phyloP scores from a whole-genome alignment of 1,139 yeast species.

The Nakaseomyces glabratus region DNA sequence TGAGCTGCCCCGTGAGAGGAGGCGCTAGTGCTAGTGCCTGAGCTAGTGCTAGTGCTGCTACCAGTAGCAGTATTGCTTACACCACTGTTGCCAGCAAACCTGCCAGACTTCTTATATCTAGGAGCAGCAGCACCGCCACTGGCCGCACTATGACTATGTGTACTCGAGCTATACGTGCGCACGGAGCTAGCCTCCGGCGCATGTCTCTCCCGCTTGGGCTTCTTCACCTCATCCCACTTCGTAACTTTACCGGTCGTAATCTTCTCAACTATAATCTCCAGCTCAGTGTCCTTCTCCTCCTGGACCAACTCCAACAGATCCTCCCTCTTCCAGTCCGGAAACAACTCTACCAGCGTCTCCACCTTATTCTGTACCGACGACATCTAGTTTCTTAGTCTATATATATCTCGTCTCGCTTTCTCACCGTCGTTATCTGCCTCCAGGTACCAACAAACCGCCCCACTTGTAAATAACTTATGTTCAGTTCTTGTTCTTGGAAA shows the following conservation, averaged over 20 bases:
- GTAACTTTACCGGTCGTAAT: slow-evolving; percentile 70
- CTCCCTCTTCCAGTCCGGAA: slow-evolving; percentile 90
- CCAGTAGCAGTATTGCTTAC: slow-evolving; percentile 12
- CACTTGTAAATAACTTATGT: no score
- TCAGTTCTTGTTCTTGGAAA: no score
- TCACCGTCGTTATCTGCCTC: no score
- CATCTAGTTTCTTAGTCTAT: no score
- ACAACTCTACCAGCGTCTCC: slow-evolving; percentile 65
- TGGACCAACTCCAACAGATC: slow-evolving; percentile 69
- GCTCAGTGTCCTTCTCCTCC: slow-evolving; percentile 53
- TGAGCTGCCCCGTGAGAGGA: neutral
- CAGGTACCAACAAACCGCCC: no score
- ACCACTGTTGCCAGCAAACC: slow-evolving; percentile 3
- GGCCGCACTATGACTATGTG: slow-evolving; percentile 14
- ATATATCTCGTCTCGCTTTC: no score
- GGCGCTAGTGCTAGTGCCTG: slow-evolving; percentile 25
- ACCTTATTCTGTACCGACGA: slow-evolving; percentile 32
- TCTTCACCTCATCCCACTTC: slow-evolving; percentile 57
- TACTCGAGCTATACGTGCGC: slow-evolving; percentile 10
- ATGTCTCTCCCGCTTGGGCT: slow-evolving; percentile 39
- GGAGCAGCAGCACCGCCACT: slow-evolving; percentile 9
- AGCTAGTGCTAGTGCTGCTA: slow-evolving; percentile 9
- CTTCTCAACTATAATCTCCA: slow-evolving; percentile 74
- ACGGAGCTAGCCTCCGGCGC: slow-evolving; percentile 10
- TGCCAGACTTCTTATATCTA: slow-evolving; percentile 1